Evolutionary conservation across 352 stramenopile genomes (phyloP).

Genomic region (Pythium angustatum): DNA sequence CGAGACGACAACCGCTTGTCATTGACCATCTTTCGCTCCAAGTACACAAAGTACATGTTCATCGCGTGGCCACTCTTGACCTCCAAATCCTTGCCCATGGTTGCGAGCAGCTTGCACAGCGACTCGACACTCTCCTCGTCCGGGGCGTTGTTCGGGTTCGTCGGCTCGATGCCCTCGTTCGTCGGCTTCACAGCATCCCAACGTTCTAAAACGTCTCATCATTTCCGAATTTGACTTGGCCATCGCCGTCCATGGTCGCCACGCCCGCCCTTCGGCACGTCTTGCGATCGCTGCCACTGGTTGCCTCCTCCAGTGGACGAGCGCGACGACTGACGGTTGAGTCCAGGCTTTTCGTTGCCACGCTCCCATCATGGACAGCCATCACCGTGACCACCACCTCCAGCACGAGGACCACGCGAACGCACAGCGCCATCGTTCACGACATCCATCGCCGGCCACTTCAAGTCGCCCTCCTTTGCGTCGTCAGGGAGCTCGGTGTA

Average conservation of each 20-base stretch:
- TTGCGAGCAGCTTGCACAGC: slow-evolving; percentile 85
- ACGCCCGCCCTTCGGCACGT: slow-evolving; percentile 52
- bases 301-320: slow-evolving; percentile 35
- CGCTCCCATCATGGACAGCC: slow-evolving; percentile 51
- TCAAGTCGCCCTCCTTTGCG: slow-evolving; percentile 19
- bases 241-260: slow-evolving; percentile 62
- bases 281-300: slow-evolving; percentile 74
- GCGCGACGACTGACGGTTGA: slow-evolving; percentile 57
- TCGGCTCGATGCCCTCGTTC: slow-evolving; percentile 39
- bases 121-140: slow-evolving; percentile 86
- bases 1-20: slow-evolving; percentile 71
- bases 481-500: slow-evolving; percentile 32
- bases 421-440: slow-evolving; percentile 28
- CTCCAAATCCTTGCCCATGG: slow-evolving; percentile 87
- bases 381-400: slow-evolving; percentile 13
- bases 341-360: slow-evolving; percentile 51
- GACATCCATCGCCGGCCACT: slow-evolving; percentile 45
- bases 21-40: slow-evolving; percentile 77
- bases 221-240: slow-evolving; percentile 91
- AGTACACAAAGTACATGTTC: slow-evolving; percentile 83
- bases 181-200: slow-evolving; percentile 82
- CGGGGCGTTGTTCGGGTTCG: slow-evolving; percentile 58
- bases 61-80: slow-evolving; percentile 75
- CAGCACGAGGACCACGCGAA: slow-evolving; percentile 28
- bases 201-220: slow-evolving; percentile 72